phyloP scores from a whole-genome alignment of 129 eudicot species.

The Deinandra increscens region DNA sequence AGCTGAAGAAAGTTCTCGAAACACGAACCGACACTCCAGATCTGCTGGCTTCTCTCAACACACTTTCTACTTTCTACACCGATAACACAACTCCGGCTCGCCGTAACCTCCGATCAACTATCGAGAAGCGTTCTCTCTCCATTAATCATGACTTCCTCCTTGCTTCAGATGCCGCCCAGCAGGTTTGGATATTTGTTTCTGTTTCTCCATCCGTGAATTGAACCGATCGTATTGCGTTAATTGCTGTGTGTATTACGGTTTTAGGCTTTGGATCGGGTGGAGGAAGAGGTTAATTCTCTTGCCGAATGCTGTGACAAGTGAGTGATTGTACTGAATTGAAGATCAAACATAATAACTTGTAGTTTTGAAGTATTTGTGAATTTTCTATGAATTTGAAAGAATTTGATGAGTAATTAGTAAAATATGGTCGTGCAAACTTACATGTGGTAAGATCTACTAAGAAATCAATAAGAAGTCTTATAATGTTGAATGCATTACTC shows the following conservation, averaged over 20 bases:
- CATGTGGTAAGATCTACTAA: not conserved
- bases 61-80: constrained; percentile 75
- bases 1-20: constrained; percentile 94
- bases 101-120: constrained; percentile 93
- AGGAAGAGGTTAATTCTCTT: constrained; percentile 80
- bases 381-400: not conserved
- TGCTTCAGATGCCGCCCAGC: constrained; percentile 70
- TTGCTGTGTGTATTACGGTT: constrained; percentile 2
- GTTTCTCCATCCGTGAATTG: not conserved
- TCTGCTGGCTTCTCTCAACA: constrained; percentile 78
- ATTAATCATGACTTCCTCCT: constrained; percentile 76
- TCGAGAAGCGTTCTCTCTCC: constrained; percentile 80
- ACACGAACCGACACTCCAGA: constrained; percentile 84
- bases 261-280: constrained; percentile 93
- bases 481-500: not conserved
- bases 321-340: not conserved
- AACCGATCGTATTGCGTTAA: not conserved
- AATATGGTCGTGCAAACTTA: not conserved
- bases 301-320: constrained; percentile 93
- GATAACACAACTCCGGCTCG: constrained; percentile 72
- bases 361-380: not conserved
- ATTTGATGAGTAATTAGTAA: not conserved
- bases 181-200: constrained; percentile 32
- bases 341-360: not conserved
- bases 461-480: not conserved